Percentiles rank a stretch among this genome's conserved stretches.
Conservation (phyloP, 139 green algal species). For the Penium margaritaceum region DNA sequence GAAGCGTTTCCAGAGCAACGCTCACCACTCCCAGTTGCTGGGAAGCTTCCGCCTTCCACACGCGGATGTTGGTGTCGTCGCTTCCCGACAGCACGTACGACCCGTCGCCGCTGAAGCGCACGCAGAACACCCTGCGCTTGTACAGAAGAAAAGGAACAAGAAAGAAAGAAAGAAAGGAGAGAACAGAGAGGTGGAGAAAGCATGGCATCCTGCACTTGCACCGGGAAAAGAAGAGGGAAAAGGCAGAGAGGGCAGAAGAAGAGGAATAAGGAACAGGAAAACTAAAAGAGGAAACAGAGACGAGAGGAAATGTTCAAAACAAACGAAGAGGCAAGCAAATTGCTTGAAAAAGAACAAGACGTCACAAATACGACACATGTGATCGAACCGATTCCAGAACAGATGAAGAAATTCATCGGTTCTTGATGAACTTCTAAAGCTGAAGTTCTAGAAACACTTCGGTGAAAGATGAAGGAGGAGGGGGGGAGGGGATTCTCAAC, state of each 20-base stretch:
- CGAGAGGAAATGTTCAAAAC: neutral
- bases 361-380: no score
- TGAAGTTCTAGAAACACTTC: no score
- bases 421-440: no score
- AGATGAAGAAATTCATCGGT: no score
- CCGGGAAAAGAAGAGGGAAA: neutral
- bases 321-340: neutral
- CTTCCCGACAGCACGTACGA: constrained; percentile 85
- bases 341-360: no score
- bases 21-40: constrained; percentile 71
- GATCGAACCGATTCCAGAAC: no score
- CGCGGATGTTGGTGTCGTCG: constrained; percentile 81
- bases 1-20: neutral
- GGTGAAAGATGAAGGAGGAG: no score
- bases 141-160: neutral
- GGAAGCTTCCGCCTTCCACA: constrained; percentile 83
- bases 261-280: neutral
- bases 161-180: neutral
- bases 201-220: no score
- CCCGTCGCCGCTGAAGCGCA: constrained; percentile 77
- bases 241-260: no score
- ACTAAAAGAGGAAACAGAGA: neutral
- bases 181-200: neutral
- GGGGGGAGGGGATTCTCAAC: no score
- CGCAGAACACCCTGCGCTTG: constrained; percentile 50